Base-by-base conservation (phyloP, 805 yeast genomes). In the Lipomyces mesembrius region DNA sequence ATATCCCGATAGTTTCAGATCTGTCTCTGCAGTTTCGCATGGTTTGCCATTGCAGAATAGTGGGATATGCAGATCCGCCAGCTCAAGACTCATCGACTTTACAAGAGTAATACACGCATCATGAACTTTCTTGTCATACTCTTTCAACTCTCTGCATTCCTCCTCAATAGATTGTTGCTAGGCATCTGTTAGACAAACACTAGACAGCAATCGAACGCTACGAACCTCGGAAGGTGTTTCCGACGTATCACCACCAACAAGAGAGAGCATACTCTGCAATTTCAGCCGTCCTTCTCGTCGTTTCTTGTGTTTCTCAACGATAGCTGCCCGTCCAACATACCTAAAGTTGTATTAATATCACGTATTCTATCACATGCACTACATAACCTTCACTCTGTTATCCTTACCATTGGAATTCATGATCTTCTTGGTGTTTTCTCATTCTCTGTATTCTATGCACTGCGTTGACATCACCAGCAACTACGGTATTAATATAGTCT, bases 121-220 rank as follows among this genome's bases (percentile, higher is more conserved):
- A 43, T 68, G 39, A 7, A 68, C 71, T 37, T 68, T 68, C 20
- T 25, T n/a, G 34, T 68, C 71, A 35, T 68, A 68, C 4, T 20
- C 46, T 11, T 12, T 39, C 27, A 68, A 29, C 27, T 68, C 71
- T 6, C 20, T 34, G 32, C 27, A 20, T 29, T 63, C 68, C 17
- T 63, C 60, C 22, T 17, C 61, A 3, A 43, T 17, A 39, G 60
- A 67, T 54, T 63, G 62, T 8, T 17, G 60, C 71, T 67, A 37
- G 3, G 35, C 17, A 22, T 14, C 11, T 32, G 20, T 49, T 58
- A 35, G 43, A n/a, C 17, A 7, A 43, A 49, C 9, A 1, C 37
- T 3, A 17, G 8, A 32, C 29, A 6, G 11, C 29, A 6, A 12
- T 8, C 14, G 27, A 20, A 9, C 12, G 6, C 17, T 27, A 9